A percentile compares a stretch with the other conserved stretches of the same genome.
phyloP scores from a whole-genome alignment of 169 alveolate species.

The Plasmodium billcollinsi region DNA sequence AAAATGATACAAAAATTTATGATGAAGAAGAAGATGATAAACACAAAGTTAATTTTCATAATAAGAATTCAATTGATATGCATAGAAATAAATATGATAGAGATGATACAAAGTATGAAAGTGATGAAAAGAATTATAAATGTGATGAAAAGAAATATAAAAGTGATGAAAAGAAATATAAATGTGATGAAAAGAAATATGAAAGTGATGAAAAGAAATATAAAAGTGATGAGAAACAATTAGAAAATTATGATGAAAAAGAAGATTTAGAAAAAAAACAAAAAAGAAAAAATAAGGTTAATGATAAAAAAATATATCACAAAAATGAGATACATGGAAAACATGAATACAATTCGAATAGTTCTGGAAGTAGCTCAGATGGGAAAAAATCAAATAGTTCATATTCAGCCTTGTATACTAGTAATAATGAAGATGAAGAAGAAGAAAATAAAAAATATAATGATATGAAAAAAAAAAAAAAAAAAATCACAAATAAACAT shows the following conservation, averaged over 20 bases:
- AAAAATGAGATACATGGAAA: constrained; percentile 13
- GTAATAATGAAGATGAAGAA: neutral
- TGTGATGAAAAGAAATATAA: no score
- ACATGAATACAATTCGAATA: neutral
- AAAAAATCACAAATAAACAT: constrained; percentile 12
- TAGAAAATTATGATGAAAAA: neutral
- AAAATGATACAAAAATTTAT: neutral
- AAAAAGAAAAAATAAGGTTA: constrained; percentile 16
- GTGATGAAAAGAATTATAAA: no score
- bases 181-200: no score
- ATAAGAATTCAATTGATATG: neutral
- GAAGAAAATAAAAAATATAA: constrained; percentile 7
- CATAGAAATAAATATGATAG: neutral
- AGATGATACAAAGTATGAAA: neutral
- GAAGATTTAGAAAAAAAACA: constrained; percentile 12
- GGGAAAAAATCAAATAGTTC: constrained; percentile 7
- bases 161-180: no score
- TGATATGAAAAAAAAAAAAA: constrained; percentile 21
- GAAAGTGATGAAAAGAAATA: neutral
- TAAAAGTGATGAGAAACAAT: neutral
- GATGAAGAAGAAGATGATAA: neutral
- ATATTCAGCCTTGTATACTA: constrained; percentile 15
- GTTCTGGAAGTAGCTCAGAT: constrained; percentile 6
- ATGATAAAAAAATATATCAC: constrained; percentile 10
- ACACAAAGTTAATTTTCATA: neutral